Conservation (phyloP, 768 basidiomycete species). For the Auriscalpium orientale region DNA sequence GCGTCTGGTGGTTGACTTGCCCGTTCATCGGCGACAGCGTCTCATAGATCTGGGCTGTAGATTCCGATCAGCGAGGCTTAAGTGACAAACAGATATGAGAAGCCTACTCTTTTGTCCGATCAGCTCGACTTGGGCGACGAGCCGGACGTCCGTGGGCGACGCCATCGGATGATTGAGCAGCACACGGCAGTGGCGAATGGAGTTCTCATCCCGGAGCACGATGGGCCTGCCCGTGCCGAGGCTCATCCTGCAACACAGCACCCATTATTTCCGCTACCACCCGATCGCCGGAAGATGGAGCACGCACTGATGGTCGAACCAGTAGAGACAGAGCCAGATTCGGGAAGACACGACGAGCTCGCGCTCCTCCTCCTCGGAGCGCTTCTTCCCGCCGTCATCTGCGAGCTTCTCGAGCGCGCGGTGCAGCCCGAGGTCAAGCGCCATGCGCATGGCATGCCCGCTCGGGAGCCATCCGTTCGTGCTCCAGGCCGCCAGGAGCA, state of each 20-base stretch:
- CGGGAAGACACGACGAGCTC: conserved; percentile 88
- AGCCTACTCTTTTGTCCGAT: conserved; percentile 82
- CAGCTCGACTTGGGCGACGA: conserved; percentile 83
- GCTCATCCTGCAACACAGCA: conserved; percentile 56
- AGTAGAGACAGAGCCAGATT: conserved; percentile 91
- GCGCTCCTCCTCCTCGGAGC: conserved; percentile 77
- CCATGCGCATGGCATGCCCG: conserved; percentile 96
- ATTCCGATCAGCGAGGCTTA: not conserved
- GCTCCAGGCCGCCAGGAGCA: conserved; percentile 87
- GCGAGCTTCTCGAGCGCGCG: conserved; percentile 88
- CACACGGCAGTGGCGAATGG: conserved; percentile 76
- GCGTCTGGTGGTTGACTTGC: conserved; percentile 75
- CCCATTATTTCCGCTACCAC: conserved; percentile 5
- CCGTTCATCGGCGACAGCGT: conserved; percentile 81
- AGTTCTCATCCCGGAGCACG: conserved; percentile 82
- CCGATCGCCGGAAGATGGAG: conserved; percentile 1
- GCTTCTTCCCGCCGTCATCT: conserved; percentile 57
- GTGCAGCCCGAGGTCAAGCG: conserved; percentile 87
- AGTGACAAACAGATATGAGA: not conserved
- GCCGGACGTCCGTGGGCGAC: conserved; percentile 82
- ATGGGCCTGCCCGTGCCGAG: conserved; percentile 88
- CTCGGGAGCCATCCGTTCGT: conserved; percentile 93
- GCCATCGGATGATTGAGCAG: conserved; percentile 81
- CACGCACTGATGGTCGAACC: conserved; percentile 91
- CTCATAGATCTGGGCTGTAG: conserved; percentile 84